Evolutionary conservation across 78 protist species (phyloP).

Genomic region (Isochrysis galbana): DNA sequence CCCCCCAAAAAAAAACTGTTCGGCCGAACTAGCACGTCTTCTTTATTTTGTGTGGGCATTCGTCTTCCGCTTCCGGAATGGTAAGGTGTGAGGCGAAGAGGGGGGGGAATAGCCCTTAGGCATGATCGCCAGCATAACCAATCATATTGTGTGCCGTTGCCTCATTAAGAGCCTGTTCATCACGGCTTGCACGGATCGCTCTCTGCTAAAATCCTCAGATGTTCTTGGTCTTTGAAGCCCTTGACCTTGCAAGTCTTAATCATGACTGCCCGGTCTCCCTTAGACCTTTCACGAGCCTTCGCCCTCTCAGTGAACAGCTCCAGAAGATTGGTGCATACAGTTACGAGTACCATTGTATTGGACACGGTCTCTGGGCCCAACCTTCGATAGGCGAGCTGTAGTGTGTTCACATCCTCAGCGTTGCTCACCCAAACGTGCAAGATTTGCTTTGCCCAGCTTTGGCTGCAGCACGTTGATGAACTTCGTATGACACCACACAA

Average conservation of each 20-base stretch:
- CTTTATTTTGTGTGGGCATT: too few relatives aligned
- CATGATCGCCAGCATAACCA: too few relatives aligned
- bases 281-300: not conserved
- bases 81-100: too few relatives aligned
- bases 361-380: not conserved
- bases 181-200: too few relatives aligned
- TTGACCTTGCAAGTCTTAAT: too few relatives aligned
- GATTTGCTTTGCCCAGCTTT: not conserved
- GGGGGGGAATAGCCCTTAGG: too few relatives aligned
- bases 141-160: too few relatives aligned
- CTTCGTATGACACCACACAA: not conserved
- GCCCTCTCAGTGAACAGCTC: not conserved
- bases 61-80: too few relatives aligned
- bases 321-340: not conserved
- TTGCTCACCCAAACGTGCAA: constrained; percentile 41
- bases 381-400: not conserved
- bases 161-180: too few relatives aligned
- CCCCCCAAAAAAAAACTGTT: too few relatives aligned
- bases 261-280: too few relatives aligned
- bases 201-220: not conserved
- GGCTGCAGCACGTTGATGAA: not conserved
- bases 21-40: too few relatives aligned
- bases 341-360: constrained; percentile 18
- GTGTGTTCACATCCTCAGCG: not conserved
- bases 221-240: not conserved